A percentile compares a stretch with the other conserved stretches of the same genome.
Conservation (phyloP, 208 protist species). For the Wallacemonas rigidus region DNA sequence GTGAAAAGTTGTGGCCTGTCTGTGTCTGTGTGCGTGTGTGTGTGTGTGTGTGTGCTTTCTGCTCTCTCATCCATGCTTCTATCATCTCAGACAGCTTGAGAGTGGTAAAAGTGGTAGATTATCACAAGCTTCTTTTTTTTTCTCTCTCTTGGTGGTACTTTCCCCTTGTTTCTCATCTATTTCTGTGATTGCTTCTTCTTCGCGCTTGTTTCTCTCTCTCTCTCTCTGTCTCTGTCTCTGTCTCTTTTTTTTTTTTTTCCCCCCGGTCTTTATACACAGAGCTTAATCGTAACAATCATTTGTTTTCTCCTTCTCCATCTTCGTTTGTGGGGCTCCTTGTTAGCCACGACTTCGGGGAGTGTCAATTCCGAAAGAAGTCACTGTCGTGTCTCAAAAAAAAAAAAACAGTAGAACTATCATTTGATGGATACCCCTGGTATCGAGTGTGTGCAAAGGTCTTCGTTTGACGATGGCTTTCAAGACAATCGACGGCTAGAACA, state of each 20-base stretch:
- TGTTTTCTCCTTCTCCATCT: neutral
- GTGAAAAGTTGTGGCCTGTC: neutral
- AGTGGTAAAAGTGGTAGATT: neutral
- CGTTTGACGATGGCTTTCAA: too few species aligned
- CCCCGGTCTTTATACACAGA: neutral
- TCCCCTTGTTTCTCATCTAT: conserved; percentile 6
- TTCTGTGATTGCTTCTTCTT: neutral
- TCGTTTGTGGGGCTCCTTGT: too few species aligned
- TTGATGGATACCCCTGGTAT: too few species aligned
- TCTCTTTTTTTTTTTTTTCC: neutral
- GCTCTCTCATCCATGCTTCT: neutral
- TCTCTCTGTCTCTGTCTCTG: neutral
- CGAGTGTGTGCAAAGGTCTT: too few species aligned
- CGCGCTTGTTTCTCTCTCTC: conserved; percentile 4
- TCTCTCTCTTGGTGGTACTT: neutral
- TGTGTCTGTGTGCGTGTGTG: too few species aligned
- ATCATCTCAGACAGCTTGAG: neutral
- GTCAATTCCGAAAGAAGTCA: too few species aligned
- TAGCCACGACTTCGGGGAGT: too few species aligned
- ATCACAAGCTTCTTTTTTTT: neutral
- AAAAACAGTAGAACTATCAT: too few species aligned
- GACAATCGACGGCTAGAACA: too few species aligned
- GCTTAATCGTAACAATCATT: neutral
- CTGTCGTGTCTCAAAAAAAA: too few species aligned
- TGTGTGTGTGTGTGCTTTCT: neutral